These are phyloP conservation scores for Coemansia sp. DNA, from an alignment of 371 early-diverging fungal species.

Conservation along the genomic window DNA sequence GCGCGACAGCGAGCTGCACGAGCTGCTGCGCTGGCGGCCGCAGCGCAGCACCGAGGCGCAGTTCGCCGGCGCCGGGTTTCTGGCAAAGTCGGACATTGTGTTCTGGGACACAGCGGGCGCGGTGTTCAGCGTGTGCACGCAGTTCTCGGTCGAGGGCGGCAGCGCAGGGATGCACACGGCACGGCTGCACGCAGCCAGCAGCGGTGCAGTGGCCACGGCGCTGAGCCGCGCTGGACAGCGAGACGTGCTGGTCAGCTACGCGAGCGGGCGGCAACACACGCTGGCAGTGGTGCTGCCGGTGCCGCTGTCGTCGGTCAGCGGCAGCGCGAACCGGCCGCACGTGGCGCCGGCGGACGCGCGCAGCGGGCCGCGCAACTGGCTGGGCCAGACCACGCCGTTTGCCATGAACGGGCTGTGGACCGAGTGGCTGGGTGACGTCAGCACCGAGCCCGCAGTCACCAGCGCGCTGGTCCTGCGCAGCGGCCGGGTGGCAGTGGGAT, in stretches of 20 bases:
- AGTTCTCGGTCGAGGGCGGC: slow-evolving; percentile 40
- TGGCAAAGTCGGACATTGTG: slow-evolving; percentile 31
- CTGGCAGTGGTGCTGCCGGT: slow-evolving; percentile 30
- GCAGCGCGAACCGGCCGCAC: slow-evolving; percentile 45
- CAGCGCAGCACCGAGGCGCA: slow-evolving; percentile 19
- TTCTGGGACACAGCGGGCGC: slow-evolving; percentile 47
- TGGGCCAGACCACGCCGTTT: slow-evolving; percentile 22
- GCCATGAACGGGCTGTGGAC: slow-evolving; percentile 28
- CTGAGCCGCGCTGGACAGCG: not conserved
- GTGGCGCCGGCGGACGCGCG: slow-evolving; percentile 12
- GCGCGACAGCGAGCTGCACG: slow-evolving; percentile 36
- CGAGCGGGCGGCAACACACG: slow-evolving; percentile 27
- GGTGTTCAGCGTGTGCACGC: slow-evolving; percentile 42
- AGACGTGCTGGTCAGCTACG: slow-evolving; percentile 23
- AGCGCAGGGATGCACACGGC: slow-evolving; percentile 45
- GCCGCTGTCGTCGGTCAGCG: slow-evolving; percentile 41
- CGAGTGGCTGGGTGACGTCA: slow-evolving; percentile 17
- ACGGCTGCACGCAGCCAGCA: slow-evolving; percentile 19
- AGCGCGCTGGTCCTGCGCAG: slow-evolving; percentile 15
- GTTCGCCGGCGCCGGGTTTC: slow-evolving; percentile 39
- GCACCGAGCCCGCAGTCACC: slow-evolving; percentile 7
- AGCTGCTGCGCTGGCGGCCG: slow-evolving; percentile 40
- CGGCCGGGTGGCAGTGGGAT: slow-evolving; percentile 29
- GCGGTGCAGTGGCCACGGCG: slow-evolving; percentile 2
- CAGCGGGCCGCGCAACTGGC: slow-evolving; percentile 27